A percentile compares a stretch with the other conserved stretches of the same genome.
phyloP scores from a whole-genome alignment of 352 stramenopile genomes.

The Salisapilia sapeloensis region DNA sequence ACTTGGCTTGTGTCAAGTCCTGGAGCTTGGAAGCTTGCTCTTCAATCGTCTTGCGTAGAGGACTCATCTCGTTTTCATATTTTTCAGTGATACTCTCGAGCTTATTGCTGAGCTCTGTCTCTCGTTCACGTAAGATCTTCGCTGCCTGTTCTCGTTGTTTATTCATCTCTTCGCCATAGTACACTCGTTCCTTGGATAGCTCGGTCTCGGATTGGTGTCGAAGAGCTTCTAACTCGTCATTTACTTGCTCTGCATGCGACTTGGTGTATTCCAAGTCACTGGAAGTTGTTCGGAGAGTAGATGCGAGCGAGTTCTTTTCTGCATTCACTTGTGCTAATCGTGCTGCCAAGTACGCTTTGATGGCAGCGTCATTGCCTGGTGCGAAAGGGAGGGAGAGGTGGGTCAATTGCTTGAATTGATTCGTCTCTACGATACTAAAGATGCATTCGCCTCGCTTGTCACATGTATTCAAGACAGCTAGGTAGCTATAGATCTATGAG shows the following conservation, averaged over 20 bases:
- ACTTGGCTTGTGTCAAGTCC: conserved; percentile 48
- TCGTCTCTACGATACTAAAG: conserved; percentile 90
- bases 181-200: conserved; percentile 44
- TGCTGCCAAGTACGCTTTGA: conserved; percentile 85
- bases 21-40: conserved; percentile 33
- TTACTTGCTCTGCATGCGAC: conserved; percentile 18
- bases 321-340: conserved; percentile 67
- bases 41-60: conserved; percentile 20
- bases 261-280: conserved; percentile 20
- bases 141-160: conserved; percentile 25
- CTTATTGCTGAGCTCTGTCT: conserved; percentile 48
- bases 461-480: conserved; percentile 64
- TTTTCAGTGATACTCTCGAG: conserved; percentile 29
- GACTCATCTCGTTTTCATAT: conserved; percentile 49
- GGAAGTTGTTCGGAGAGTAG: conserved; percentile 21
- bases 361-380: conserved; percentile 68
- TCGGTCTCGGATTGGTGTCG: conserved; percentile 32
- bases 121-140: conserved; percentile 24
- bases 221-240: conserved; percentile 32
- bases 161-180: conserved; percentile 49
- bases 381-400: conserved; percentile 83
- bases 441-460: conserved; percentile 39
- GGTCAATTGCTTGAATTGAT: conserved; percentile 89
- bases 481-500: conserved; percentile 23
- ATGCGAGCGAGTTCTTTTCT: conserved; percentile 20